Percentiles rank a stretch among this genome's conserved stretches.
These are phyloP conservation scores for Hondaea fermentalgiana DNA, from an alignment of 108 stramenopile genomes.

Conservation along the genomic window DNA sequence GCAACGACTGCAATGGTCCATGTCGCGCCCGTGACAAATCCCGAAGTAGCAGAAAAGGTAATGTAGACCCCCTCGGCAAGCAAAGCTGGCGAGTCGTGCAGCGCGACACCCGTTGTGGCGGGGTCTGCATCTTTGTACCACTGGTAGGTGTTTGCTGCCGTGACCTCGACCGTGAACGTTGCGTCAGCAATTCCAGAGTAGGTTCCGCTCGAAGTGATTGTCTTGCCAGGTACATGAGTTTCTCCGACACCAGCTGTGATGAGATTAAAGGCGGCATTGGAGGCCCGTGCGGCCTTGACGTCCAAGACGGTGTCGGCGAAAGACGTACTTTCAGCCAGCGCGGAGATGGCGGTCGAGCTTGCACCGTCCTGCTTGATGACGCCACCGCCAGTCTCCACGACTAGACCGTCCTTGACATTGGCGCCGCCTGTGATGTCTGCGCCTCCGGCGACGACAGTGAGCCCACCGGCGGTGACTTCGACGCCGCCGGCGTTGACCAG, in stretches of 20 bases:
- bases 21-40: neutral
- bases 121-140: neutral
- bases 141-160: neutral
- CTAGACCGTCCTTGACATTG: neutral
- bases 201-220: neutral
- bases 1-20: neutral
- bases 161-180: neutral
- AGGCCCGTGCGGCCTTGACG: neutral
- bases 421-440: neutral
- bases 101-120: neutral
- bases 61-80: neutral
- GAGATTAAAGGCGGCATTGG: neutral
- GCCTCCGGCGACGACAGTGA: neutral
- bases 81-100: neutral
- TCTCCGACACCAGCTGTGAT: neutral
- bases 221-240: neutral
- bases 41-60: neutral
- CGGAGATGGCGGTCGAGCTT: neutral
- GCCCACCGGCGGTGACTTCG: neutral
- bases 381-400: neutral
- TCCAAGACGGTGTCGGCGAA: neutral
- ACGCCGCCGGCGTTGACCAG: neutral
- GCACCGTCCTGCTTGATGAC: neutral
- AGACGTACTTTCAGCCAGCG: neutral
- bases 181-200: neutral